phyloP scores from a whole-genome alignment of 2,329 filamentous ascomycete genomes.

The Claviceps africana region DNA sequence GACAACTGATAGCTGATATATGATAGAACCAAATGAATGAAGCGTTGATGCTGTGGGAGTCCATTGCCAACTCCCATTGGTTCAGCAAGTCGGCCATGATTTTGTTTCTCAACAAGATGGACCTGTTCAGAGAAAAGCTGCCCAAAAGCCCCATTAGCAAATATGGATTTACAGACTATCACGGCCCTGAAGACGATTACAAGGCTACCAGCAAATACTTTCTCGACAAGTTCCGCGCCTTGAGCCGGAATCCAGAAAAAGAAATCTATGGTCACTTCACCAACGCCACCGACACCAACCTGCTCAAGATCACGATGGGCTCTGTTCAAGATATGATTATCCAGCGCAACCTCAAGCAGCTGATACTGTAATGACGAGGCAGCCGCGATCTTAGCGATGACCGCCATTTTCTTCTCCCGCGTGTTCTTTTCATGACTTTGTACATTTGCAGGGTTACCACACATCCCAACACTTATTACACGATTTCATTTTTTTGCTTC shows the following conservation, averaged over 20 bases:
- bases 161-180: conserved; percentile 67
- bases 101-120: conserved; percentile 79
- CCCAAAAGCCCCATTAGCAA: conserved; percentile 54
- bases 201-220: conserved; percentile 70
- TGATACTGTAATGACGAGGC: conserved; percentile 35
- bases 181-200: conserved; percentile 55
- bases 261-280: conserved; percentile 51
- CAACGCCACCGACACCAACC: conserved; percentile 52
- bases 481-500: not conserved
- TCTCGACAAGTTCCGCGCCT: conserved; percentile 62
- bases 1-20: conserved; percentile 7
- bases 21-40: conserved; percentile 80
- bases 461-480: not conserved
- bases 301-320: conserved; percentile 75
- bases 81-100: conserved; percentile 72
- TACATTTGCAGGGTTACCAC: not conserved
- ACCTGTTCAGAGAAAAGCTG: conserved; percentile 69
- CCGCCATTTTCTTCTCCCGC: not conserved
- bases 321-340: conserved; percentile 83
- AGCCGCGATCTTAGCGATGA: not conserved
- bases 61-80: conserved; percentile 75
- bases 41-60: conserved; percentile 75
- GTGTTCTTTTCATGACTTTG: not conserved
- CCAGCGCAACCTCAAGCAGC: conserved; percentile 66
- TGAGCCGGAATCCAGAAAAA: conserved; percentile 56